These are phyloP conservation scores for Boletus fagicola DNA, from an alignment of 768 basidiomycete genomes.

Conservation along the genomic window DNA sequence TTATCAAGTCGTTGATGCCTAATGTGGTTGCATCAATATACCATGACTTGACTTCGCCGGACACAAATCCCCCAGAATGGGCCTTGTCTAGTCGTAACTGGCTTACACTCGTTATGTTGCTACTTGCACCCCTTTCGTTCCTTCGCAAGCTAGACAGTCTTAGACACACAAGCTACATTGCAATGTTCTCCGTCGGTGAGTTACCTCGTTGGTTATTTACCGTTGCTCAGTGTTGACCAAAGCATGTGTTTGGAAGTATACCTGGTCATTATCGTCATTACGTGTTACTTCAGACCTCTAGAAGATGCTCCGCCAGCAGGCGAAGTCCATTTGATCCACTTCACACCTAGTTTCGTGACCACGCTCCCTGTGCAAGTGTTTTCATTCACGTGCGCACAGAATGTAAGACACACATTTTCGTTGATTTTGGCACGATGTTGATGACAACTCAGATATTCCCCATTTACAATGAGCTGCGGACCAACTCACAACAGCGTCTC, in stretches of 20 bases:
- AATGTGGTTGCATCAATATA: slow-evolving; percentile 83
- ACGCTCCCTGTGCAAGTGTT: slow-evolving; percentile 94
- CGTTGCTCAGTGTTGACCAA: not conserved
- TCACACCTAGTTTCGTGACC: slow-evolving; percentile 74
- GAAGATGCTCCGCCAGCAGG: slow-evolving; percentile 62
- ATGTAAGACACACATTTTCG: slow-evolving; percentile 48
- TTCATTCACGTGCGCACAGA: slow-evolving; percentile 90
- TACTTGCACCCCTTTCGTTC: slow-evolving; percentile 81
- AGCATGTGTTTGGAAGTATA: slow-evolving; percentile 49
- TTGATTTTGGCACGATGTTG: slow-evolving; percentile 3
- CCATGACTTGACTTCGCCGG: slow-evolving; percentile 67
- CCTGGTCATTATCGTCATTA: slow-evolving; percentile 74
- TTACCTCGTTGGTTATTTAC: slow-evolving; percentile 16
- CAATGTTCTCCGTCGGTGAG: slow-evolving; percentile 85
- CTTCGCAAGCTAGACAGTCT: slow-evolving; percentile 81
- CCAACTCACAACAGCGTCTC: slow-evolving; percentile 79
- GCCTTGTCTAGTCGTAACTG: slow-evolving; percentile 75
- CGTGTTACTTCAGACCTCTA: slow-evolving; percentile 74
- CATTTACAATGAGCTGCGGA: slow-evolving; percentile 85
- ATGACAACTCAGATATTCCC: slow-evolving; percentile 70
- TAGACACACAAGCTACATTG: slow-evolving; percentile 88
- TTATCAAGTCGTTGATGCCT: slow-evolving; percentile 91
- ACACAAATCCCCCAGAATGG: slow-evolving; percentile 71
- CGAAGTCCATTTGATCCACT: slow-evolving; percentile 67
- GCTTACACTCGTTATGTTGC: slow-evolving; percentile 73